Evolutionary conservation across 2,329 filamentous ascomycete genomes (phyloP), one percentile per base, ranked within the genome.

Genomic region (Rhexocercosporidium sp.): DNA sequence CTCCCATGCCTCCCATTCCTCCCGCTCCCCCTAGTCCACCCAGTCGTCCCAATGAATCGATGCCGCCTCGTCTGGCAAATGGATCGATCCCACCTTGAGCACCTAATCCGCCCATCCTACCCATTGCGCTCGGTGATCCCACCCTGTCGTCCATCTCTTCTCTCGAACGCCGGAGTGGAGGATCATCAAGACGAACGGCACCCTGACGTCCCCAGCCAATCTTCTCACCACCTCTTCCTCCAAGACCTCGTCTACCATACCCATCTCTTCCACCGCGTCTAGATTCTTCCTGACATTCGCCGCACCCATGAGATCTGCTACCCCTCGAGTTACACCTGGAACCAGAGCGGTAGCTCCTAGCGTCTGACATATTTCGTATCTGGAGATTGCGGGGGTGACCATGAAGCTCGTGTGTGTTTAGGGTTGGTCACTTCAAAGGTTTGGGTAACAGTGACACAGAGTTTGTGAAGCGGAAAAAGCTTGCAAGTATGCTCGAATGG

Each of bases 121-220:
- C 27, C 29, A 39, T 39, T n/a, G 16, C 59, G 37, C 34, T 22
- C 6, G 12, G 3, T 4, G 49, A 31, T 16, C 11, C 54, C 20
- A 41, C 3, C 20, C 29, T 31, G 11, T 25, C 54, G n/a, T 57
- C 54, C 20, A 22, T 39, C 31, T 57, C 54, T 3, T 63, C 47
- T 25, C 16, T 20, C 29, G 47, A 22, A 16, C n/a, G 31, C 16
- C 54, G n/a, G 37, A 39, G 31, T 3, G 66, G 54, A 59, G 69
- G 64, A 60, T 54, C 39, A 62, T 66, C 56, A 61, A 64, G 47
- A 44, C 65, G 59, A 41, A 62, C 54, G 29, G 41, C 56, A 22
- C 63, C 63, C 16, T 61, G 39, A 16, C 56, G 53, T 5, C 56
- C 62, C 62, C 62, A 64, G 7, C 62, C 62, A 59, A 49, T 49